Base-by-base conservation (phyloP, 1,284 basidiomycete species). In the Moniliophthora roreri region DNA sequence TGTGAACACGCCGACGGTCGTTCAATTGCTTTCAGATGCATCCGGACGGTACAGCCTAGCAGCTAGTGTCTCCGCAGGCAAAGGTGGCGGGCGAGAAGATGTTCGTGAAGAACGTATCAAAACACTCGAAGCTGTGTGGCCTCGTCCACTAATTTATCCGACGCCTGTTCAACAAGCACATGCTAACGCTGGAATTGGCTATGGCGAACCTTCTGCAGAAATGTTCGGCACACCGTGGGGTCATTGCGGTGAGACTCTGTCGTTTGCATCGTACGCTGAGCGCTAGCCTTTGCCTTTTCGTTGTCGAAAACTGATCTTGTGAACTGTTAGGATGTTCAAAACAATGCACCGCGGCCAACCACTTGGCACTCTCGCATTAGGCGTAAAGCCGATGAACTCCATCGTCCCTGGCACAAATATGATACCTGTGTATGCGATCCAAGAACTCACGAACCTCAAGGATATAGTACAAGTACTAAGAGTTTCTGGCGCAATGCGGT, bases 1-100 rank as follows among this genome's bases (percentile, higher is more conserved):
- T n/a, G 51, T 55, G 44, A 60, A 60, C 35, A 55, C 59, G n/a
- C 59, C 59, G n/a, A 60, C 59, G 6, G 59, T 60, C n/a, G 59
- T 60, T 26, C 59, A 60, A 42, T 34, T 56, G 23, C 47, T 60
- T 11, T 54, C 49, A 13, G 47, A 55, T 23, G 32, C 23, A 37
- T 35, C 48, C 6, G 41, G 50, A 11, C 50, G 48, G 37, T 60
- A 54, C 44, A 58, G 59, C 32, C 49, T 60, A 16, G 48, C 59
- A 10, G 55, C 59, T 6, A 60, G 59, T 37, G 52, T 60, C 6
- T 53, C 54, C 18, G 54, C 59, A 21, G 59, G 59, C 5, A 60
- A 60, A 49, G 56, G 57, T 21, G 44, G 39, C 13, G 54, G 59
- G 15, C 45, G 51, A 11, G 57, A 60, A 44, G 54, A 54, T 9